Evolutionary conservation across 495 filamentous ascomycete species (phyloP).

Genomic region (Parathielavia hyrcaniae): DNA sequence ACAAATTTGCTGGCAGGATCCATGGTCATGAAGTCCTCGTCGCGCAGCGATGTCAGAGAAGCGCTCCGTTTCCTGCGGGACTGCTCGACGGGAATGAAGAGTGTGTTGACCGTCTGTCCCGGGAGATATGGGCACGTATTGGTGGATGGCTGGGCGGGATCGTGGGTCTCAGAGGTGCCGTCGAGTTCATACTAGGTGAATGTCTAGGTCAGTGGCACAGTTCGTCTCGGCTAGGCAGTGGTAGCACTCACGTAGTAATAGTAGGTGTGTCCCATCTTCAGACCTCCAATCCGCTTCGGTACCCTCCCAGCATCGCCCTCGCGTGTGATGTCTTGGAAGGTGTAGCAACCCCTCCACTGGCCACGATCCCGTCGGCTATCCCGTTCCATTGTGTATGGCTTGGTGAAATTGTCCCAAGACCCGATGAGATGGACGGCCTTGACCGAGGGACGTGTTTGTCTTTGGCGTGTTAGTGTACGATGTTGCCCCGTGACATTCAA

Average conservation of each 20-base stretch:
- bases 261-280: constrained; percentile 89
- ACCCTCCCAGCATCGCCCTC: constrained; percentile 58
- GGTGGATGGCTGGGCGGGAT: constrained; percentile 62
- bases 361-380: constrained; percentile 62
- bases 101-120: constrained; percentile 75
- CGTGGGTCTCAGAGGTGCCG: constrained; percentile 65
- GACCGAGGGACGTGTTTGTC: constrained; percentile 59
- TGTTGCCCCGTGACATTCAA: background rate
- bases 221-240: background rate
- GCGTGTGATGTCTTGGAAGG: constrained; percentile 75
- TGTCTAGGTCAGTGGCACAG: constrained; percentile 21
- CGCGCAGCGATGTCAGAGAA: constrained; percentile 45
- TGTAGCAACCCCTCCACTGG: constrained; percentile 79
- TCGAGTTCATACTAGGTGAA: constrained; percentile 75
- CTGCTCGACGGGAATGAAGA: constrained; percentile 70
- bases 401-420: constrained; percentile 89
- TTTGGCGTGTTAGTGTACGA: constrained; percentile 29
- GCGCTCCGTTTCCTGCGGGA: constrained; percentile 47
- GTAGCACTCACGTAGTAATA: constrained; percentile 85
- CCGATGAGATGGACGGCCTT: constrained; percentile 73
- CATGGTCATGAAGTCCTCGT: constrained; percentile 60
- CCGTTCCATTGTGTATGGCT: constrained; percentile 68
- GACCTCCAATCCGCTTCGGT: constrained; percentile 62
- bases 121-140: constrained; percentile 79
- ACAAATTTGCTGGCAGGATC: constrained; percentile 71